Conservation (phyloP, 805 yeast genomes). For the Myxozyma neotropica region DNA sequence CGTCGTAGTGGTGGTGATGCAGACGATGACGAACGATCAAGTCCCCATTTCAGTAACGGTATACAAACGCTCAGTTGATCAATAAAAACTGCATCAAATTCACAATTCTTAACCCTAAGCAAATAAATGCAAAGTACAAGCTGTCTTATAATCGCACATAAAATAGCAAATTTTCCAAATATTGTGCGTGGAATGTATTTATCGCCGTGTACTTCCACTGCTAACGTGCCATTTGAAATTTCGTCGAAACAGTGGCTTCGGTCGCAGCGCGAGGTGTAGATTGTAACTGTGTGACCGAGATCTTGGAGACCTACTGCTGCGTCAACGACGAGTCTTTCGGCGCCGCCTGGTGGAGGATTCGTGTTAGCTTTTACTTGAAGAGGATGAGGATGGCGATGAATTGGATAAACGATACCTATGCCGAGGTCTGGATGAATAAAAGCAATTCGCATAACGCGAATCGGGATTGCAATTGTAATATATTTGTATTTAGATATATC, state of each 20-base stretch:
- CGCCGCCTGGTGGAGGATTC: slow-evolving; percentile 65
- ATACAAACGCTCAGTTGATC: slow-evolving; percentile 87
- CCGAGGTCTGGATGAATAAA: slow-evolving; percentile 96
- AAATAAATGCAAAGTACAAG: slow-evolving; percentile 57
- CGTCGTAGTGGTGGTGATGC: background rate
- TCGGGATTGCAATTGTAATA: no score
- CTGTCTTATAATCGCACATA: slow-evolving; percentile 85
- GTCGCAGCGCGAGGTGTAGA: slow-evolving; percentile 92
- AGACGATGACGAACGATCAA: slow-evolving; percentile 2
- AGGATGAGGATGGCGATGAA: background rate
- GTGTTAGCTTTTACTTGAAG: background rate
- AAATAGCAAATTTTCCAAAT: slow-evolving; percentile 65
- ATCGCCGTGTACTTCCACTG: slow-evolving; percentile 80
- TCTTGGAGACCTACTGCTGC: slow-evolving; percentile 86
- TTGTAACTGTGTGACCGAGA: slow-evolving; percentile 60
- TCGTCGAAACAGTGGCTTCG: slow-evolving; percentile 88
- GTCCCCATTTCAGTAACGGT: slow-evolving; percentile 58
- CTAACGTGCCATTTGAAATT: slow-evolving; percentile 55
- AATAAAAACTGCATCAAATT: slow-evolving; percentile 73
- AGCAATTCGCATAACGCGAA: slow-evolving; percentile 58
- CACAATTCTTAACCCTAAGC: slow-evolving; percentile 49
- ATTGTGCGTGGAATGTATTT: slow-evolving; percentile 70
- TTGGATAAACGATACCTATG: slow-evolving; percentile 55
- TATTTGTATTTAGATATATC: no score
- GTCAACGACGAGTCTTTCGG: slow-evolving; percentile 95